These are phyloP conservation scores for Somion occarium DNA, from an alignment of 1,284 basidiomycete species.

Conservation along the genomic window DNA sequence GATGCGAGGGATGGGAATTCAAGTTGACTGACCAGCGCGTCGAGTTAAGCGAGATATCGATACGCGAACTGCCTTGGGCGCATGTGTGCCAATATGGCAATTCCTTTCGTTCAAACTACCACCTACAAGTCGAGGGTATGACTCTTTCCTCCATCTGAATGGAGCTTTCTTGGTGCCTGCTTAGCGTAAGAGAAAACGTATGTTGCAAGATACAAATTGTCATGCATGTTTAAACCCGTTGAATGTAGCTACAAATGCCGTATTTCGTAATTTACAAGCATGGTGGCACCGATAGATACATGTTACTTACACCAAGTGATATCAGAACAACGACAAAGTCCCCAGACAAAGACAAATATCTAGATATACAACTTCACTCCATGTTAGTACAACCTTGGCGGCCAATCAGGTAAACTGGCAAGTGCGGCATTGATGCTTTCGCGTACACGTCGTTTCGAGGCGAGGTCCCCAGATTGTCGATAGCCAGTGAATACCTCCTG, in stretches of 20 bases:
- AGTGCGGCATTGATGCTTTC: constrained; percentile 37
- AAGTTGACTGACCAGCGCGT: neutral
- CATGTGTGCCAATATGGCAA: neutral
- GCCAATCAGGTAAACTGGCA: constrained; percentile 32
- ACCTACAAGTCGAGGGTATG: neutral
- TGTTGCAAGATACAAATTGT: no score
- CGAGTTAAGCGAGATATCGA: neutral
- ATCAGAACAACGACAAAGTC: no score
- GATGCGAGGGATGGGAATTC: neutral
- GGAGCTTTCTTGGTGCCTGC: no score
- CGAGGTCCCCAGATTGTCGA: constrained; percentile 34
- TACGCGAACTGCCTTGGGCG: neutral
- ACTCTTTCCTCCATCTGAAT: no score
- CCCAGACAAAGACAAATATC: no score
- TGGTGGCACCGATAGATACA: no score
- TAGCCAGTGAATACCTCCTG: constrained; percentile 32
- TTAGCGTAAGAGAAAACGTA: no score
- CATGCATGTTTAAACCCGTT: no score
- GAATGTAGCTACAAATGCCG: no score
- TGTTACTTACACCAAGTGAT: no score
- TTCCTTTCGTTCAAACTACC: neutral
- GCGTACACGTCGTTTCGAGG: constrained; percentile 34
- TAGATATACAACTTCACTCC: no score
- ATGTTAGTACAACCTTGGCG: constrained; percentile 20
- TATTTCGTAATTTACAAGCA: no score